A percentile compares a stretch with the other conserved stretches of the same genome.
Evolutionary conservation across 805 yeast species (phyloP).

Genomic region (Wickerhamomyces queroliae): DNA sequence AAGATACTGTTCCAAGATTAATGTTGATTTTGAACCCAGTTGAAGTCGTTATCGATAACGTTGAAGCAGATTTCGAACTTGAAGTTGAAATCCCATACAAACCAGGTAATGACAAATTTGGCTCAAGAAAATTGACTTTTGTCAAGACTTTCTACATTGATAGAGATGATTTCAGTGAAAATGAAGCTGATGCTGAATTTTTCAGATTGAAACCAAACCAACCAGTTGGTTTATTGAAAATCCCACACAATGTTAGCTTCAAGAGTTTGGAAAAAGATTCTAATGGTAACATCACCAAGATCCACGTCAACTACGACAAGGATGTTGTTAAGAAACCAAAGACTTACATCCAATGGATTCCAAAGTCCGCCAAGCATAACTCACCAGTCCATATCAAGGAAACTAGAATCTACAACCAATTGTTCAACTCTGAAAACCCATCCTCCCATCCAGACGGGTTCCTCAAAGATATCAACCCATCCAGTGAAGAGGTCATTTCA

Average conservation of each 20-base stretch:
- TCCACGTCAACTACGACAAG: slow-evolving; percentile 77
- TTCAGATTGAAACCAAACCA: slow-evolving; percentile 93
- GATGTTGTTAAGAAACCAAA: slow-evolving; percentile 63
- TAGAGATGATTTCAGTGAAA: slow-evolving; percentile 77
- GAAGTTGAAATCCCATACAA: slow-evolving; percentile 77
- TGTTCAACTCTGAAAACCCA: slow-evolving; percentile 91
- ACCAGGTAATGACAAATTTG: slow-evolving; percentile 77
- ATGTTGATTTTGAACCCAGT: slow-evolving; percentile 91
- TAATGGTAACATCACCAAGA: slow-evolving; percentile 57
- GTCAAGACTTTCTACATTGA: slow-evolving; percentile 80
- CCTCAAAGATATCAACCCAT: slow-evolving; percentile 74
- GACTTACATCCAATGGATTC: slow-evolving; percentile 97
- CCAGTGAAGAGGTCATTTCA: slow-evolving; percentile 63
- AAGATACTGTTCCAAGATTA: slow-evolving; percentile 87
- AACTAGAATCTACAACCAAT: slow-evolving; percentile 80
- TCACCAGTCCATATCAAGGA: slow-evolving; percentile 67
- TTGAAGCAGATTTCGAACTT: slow-evolving; percentile 70
- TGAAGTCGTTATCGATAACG: slow-evolving; percentile 74
- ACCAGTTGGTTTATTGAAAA: slow-evolving; percentile 90
- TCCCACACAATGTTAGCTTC: slow-evolving; percentile 77
- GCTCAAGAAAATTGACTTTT: slow-evolving; percentile 70
- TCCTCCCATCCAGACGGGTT: slow-evolving; percentile 82
- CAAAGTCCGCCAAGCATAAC: slow-evolving; percentile 51
- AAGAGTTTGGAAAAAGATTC: slow-evolving; percentile 57
- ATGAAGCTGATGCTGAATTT: slow-evolving; percentile 55